phyloP scores from a whole-genome alignment of 257 asterid genomes.

The Catharanthus roseus region DNA sequence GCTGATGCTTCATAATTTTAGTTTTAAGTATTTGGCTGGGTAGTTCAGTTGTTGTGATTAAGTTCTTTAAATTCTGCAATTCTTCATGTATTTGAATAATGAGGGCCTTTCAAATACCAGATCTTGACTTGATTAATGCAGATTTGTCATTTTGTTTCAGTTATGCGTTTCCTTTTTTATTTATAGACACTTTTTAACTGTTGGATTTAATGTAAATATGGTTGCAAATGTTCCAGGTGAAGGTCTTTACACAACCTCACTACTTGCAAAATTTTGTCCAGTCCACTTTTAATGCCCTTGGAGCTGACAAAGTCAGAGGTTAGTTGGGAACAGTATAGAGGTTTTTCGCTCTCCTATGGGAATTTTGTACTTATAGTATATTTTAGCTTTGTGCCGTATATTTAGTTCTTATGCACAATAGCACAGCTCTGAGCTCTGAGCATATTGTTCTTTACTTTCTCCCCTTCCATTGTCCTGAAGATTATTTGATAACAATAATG shows the following conservation, averaged over 20 bases:
- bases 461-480: background rate
- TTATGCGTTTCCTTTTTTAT: background rate
- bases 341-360: background rate
- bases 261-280: conserved; percentile 91
- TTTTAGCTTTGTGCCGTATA: background rate
- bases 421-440: background rate
- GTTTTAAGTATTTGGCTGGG: background rate
- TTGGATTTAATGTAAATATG: conserved; percentile 24
- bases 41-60: background rate
- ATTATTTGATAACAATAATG: background rate
- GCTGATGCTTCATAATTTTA: background rate
- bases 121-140: background rate
- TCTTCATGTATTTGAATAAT: background rate
- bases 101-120: background rate
- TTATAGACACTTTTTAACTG: conserved; percentile 3
- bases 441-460: background rate
- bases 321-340: background rate
- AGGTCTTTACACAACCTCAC: conserved; percentile 80
- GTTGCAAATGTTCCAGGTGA: conserved; percentile 59
- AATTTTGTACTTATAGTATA: background rate
- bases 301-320: conserved; percentile 78
- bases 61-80: background rate
- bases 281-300: conserved; percentile 84
- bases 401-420: background rate
- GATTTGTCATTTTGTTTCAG: background rate